Evolutionary conservation across 345 rosid species (phyloP), one percentile per base, ranked within the genome.

Genomic region (Salix exigua): DNA sequence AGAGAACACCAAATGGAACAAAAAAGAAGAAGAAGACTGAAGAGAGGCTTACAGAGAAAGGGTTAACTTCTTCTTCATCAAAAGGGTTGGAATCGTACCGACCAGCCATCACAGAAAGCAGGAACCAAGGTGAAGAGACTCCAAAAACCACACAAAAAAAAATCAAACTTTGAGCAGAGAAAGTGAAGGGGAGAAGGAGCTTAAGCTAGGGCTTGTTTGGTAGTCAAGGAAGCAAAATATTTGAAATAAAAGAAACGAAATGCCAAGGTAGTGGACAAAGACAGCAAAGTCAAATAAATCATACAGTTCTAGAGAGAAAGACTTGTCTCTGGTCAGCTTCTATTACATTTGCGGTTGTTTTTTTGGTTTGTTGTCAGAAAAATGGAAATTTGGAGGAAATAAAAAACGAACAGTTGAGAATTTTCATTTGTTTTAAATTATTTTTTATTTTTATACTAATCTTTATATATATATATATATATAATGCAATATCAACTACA

Each of bases 21-120:
- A 62, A 16, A 25, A 7, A 21, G 40, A n/a, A 72, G 26, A 35
- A 6, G 80, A 2, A 23, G 13, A 72, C 40, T 42, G 46, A 11
- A 42, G n/a, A 53, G 66, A 74, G 73, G 83, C 96, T 85, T 72
- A 96, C 99, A 12, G 96, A 80, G 85, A 96, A 96, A 78, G 99
- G 99, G 83, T 96, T 96, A 73, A 93, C 98, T 64, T 92, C 90
- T 44, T 93, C 99, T 55, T 91, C 98, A 37, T 87, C 99, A 76
- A 93, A 96, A 1, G 99, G 98, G 63, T 95, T 94, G 58, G 81
- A 85, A 76, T 94, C 97, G 83, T 86, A 90, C 46, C 95, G 93
- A 75, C 91, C 87, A 75, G 97, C 97, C 98, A 94, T 94, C 38
- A 46, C 2, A 35, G 61, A 38, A 42, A 68, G 75, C 38, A 58